These are phyloP conservation scores for Aristolochia fimbriata DNA, from an alignment of 164 flowering plant genomes.

Conservation along the genomic window DNA sequence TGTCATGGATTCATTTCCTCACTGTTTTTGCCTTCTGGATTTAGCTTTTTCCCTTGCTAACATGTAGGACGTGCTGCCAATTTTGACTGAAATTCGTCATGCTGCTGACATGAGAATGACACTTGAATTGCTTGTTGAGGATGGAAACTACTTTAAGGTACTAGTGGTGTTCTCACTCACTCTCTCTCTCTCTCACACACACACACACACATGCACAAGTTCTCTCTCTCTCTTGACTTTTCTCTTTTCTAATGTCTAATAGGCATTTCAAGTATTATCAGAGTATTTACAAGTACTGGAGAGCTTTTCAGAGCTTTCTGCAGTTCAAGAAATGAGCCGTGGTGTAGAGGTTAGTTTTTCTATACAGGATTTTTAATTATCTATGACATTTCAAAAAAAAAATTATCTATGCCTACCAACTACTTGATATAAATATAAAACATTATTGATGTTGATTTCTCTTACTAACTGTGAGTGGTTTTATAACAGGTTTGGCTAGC, in stretches of 20 bases:
- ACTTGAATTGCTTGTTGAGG: conserved; percentile 74
- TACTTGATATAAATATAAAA: too few species aligned
- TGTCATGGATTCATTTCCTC: too few species aligned
- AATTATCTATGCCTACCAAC: too few species aligned
- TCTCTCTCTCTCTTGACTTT: too few species aligned
- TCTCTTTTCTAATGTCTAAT: conserved; percentile 2
- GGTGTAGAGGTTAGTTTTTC: conserved; percentile 66
- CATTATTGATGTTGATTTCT: neutral
- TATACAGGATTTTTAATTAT: neutral
- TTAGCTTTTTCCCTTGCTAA: neutral
- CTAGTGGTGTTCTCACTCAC: neutral
- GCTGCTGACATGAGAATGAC: conserved; percentile 68
- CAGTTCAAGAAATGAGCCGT: conserved; percentile 87
- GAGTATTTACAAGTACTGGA: conserved; percentile 95
- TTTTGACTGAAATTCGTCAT: conserved; percentile 66
- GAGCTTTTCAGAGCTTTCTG: conserved; percentile 72
- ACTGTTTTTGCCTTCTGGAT: neutral
- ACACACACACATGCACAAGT: neutral
- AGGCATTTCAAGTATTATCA: conserved; percentile 96
- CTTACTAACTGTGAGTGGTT: neutral
- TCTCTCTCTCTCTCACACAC: neutral
- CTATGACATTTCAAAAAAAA: too few species aligned
- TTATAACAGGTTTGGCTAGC: conserved; percentile 85
- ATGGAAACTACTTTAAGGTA: conserved; percentile 85
- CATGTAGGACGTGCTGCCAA: conserved; percentile 76